Evolutionary conservation across 1,284 basidiomycete species (phyloP).

Genomic region (Apiotrichum porosum): DNA sequence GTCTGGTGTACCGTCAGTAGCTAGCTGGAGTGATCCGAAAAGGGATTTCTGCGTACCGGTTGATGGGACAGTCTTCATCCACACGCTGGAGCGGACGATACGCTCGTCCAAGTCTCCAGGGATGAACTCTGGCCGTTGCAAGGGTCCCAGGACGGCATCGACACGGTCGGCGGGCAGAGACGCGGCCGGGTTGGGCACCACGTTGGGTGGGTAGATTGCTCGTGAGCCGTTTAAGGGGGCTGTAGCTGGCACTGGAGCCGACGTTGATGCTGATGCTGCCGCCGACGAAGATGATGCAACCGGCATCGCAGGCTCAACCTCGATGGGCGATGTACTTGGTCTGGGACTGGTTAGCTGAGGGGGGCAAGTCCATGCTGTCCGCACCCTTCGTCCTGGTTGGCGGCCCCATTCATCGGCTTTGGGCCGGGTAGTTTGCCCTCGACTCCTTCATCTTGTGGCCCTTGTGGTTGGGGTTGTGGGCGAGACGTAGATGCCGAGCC

Average conservation of each 20-base stretch:
- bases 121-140: conserved; percentile 30
- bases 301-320: no score
- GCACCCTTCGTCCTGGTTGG: no score
- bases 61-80: conserved; percentile 22
- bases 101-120: conserved; percentile 33
- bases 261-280: no score
- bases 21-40: no score
- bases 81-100: conserved; percentile 28
- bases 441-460: no score
- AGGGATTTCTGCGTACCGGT: conserved; percentile 1
- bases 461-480: neutral
- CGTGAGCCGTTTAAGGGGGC: no score
- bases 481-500: no score
- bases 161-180: neutral
- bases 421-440: neutral
- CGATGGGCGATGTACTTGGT: no score
- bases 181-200: conserved; percentile 54
- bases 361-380: no score
- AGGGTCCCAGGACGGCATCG: conserved; percentile 12
- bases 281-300: no score
- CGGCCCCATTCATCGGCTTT: neutral
- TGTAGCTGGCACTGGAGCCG: no score
- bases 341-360: no score
- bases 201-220: conserved; percentile 69
- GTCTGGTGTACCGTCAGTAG: conserved; percentile 11